Evolutionary conservation across 768 basidiomycete genomes (phyloP).

Genomic region (Multifurca ochricompacta): DNA sequence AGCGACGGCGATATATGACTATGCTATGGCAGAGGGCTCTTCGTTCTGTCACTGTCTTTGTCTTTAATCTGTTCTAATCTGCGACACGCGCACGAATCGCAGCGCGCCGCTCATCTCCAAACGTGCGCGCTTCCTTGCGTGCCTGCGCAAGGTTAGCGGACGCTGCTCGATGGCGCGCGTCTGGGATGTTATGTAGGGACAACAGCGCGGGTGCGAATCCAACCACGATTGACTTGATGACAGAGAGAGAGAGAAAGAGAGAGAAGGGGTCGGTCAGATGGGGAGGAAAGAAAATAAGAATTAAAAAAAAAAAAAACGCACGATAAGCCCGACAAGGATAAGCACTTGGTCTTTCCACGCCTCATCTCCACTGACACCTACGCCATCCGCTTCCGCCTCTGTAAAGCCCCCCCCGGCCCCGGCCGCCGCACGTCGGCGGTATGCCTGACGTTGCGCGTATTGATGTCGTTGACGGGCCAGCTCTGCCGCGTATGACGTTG

Average conservation of each 20-base stretch:
- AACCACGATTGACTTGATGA: conserved; percentile 34
- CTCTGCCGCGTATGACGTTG: conserved; percentile 44
- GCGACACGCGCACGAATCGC: conserved; percentile 44
- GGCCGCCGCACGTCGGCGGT: conserved; percentile 21
- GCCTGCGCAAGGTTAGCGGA: conserved; percentile 53
- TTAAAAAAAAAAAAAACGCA: too few species aligned
- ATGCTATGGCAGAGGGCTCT: not conserved
- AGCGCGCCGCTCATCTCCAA: conserved; percentile 45
- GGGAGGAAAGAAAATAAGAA: too few species aligned
- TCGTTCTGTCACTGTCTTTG: too few species aligned
- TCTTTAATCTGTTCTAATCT: conserved; percentile 27
- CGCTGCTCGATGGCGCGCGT: conserved; percentile 44
- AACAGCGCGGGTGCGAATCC: conserved; percentile 40
- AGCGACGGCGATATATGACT: too few species aligned
- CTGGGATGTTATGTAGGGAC: conserved; percentile 29
- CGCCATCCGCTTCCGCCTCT: conserved; percentile 16
- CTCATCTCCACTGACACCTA: conserved; percentile 32
- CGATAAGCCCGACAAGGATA: conserved; percentile 40
- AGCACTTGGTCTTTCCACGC: conserved; percentile 46
- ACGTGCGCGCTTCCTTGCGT: conserved; percentile 45
- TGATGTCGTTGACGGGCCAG: conserved; percentile 40
- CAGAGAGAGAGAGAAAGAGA: not conserved
- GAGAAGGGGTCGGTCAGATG: not conserved
- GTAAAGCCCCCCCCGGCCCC: too few species aligned
- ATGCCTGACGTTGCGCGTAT: conserved; percentile 30